Conservation (phyloP, 2,329 filamentous ascomycete genomes). For the Leptographium lundbergii region DNA sequence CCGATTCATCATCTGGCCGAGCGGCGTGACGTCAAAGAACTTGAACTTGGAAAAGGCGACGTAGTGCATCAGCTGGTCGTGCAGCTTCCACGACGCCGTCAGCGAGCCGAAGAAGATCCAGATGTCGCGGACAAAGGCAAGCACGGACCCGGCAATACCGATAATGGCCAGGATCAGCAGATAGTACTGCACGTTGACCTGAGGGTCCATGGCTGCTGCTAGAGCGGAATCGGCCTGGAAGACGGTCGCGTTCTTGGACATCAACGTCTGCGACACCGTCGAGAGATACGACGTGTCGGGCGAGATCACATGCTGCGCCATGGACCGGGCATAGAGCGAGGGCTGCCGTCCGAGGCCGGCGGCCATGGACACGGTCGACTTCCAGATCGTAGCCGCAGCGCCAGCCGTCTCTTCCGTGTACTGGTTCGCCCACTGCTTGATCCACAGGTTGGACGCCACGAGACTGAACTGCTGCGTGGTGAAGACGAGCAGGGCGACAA, state of each 20-base stretch:
- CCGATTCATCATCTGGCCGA: slow-evolving; percentile 94
- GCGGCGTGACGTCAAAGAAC: slow-evolving; percentile 92
- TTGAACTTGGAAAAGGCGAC: slow-evolving; percentile 87
- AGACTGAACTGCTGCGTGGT: slow-evolving; percentile 70
- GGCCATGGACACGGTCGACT: slow-evolving; percentile 2
- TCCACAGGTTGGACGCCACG: slow-evolving; percentile 88
- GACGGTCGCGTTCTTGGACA: slow-evolving; percentile 21
- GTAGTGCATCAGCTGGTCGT: slow-evolving; percentile 62
- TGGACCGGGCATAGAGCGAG: slow-evolving; percentile 3
- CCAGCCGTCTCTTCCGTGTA: slow-evolving; percentile 41
- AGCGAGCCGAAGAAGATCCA: slow-evolving; percentile 90
- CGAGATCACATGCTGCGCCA: slow-evolving; percentile 5
- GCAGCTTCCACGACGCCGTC: slow-evolving; percentile 73
- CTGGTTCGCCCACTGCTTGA: slow-evolving; percentile 86
- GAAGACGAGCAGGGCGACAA: slow-evolving; percentile 62
- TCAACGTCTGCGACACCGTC: slow-evolving; percentile 5
- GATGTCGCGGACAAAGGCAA: slow-evolving; percentile 71
- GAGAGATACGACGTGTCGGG: neutral
- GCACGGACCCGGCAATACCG: slow-evolving; percentile 62
- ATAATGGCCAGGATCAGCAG: slow-evolving; percentile 71
- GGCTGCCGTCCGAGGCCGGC: neutral
- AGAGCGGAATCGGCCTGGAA: slow-evolving; percentile 21
- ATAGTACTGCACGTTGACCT: slow-evolving; percentile 76
- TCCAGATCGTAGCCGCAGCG: neutral
- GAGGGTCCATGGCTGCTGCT: slow-evolving; percentile 15